phyloP scores from a whole-genome alignment of 176 grass and related monocot species.

The Oryza glumipatula region DNA sequence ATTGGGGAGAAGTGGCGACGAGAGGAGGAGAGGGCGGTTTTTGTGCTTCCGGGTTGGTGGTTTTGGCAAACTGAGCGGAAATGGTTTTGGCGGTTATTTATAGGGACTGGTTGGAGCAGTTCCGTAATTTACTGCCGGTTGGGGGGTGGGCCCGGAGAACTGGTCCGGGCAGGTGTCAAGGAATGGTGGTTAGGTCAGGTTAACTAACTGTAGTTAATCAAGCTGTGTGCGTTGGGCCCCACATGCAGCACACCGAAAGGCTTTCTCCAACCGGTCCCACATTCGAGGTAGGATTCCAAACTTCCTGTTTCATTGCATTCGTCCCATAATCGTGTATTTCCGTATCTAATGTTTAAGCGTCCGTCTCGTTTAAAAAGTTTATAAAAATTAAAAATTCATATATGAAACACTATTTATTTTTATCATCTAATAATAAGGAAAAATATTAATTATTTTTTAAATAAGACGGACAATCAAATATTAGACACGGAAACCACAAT shows the following conservation, averaged over 20 bases:
- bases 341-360: too few relatives aligned
- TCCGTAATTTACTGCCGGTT: not conserved
- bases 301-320: not conserved
- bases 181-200: conserved; percentile 6
- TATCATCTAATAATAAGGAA: too few relatives aligned
- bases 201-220: conserved; percentile 27
- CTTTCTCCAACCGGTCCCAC: not conserved
- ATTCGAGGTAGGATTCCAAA: not conserved
- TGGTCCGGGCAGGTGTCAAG: not conserved
- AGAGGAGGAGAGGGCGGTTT: not conserved
- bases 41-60: not conserved
- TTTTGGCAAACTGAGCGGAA: conserved; percentile 23
- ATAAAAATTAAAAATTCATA: too few relatives aligned
- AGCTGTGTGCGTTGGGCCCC: conserved; percentile 3
- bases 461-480: too few relatives aligned
- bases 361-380: too few relatives aligned
- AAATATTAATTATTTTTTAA: too few relatives aligned
- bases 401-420: too few relatives aligned
- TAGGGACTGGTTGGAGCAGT: not conserved
- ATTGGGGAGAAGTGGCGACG: not conserved
- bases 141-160: not conserved
- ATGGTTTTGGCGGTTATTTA: not conserved
- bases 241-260: conserved; percentile 31
- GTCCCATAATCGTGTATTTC: too few relatives aligned
- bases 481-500: too few relatives aligned